Evolutionary conservation across 1,284 basidiomycete species (phyloP).

Genomic region (Puccinia brachypodii): DNA sequence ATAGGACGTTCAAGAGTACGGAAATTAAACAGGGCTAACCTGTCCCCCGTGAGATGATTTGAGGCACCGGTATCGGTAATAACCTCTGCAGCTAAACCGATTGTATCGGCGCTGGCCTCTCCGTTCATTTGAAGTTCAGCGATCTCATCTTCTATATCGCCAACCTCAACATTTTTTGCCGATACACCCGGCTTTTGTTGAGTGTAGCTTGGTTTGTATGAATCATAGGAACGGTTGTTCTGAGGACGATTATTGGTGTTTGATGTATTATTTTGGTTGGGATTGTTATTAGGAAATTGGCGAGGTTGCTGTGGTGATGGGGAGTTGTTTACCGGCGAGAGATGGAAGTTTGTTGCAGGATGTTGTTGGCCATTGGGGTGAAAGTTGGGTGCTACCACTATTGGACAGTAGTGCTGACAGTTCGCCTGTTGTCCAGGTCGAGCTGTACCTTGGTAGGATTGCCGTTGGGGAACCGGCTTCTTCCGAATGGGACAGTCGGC

Average conservation of each 20-base stretch:
- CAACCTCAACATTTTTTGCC: not conserved
- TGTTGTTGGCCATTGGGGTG: not conserved
- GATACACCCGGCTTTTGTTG: not conserved
- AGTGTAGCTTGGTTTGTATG: not conserved
- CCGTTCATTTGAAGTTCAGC: not conserved
- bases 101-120: not conserved
- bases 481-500: not conserved
- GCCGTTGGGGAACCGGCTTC: not conserved
- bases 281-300: not conserved
- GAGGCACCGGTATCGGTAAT: not conserved
- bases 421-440: not conserved
- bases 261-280: not conserved
- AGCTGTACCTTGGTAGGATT: not conserved
- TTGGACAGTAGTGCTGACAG: not conserved
- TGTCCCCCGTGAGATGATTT: not conserved
- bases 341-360: not conserved
- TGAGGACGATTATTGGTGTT: no score
- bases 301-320: not conserved
- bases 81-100: not conserved
- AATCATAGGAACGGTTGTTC: not conserved
- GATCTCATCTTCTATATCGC: not conserved
- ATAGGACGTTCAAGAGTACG: not conserved
- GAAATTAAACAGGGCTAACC: not conserved
- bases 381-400: constrained; percentile 4
- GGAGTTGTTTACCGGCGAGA: not conserved